Evolutionary conservation across 2,329 filamentous ascomycete genomes (phyloP), one percentile per base, ranked within the genome.

Genomic region (Colletotrichum cordylinicola): DNA sequence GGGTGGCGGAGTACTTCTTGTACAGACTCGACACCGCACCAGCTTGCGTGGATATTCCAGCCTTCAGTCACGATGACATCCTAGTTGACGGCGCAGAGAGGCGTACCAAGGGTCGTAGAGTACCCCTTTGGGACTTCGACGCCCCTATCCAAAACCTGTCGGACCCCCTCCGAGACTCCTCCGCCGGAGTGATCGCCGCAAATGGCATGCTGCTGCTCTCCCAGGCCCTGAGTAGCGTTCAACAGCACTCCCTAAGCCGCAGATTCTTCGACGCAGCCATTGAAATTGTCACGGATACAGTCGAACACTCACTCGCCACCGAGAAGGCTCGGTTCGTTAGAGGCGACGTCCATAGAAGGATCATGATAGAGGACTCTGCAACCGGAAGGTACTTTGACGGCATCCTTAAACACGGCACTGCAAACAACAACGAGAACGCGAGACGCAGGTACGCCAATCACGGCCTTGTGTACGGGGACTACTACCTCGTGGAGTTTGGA

Each of bases 391-490:
- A 33, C 5, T 85, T 83, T 70, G 83, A 85, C 9, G 79, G 78
- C 8, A 82, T 85, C 16, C 69, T 85, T 39, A 82, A 81, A 70
- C 78, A 81, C 58, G 81, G 79, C 8, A 85, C 84, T 2, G 84
- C 83, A 3, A 85, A 85, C 39, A 79, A 82, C 67, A 84, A 85
- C 56, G 79, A 76, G 4, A 78, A 79, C 8, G 81, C 76, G n/a
- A 72, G 72, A 21, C 76, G 79, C n/a, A 70, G 79, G 52, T 83
- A 84, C 56, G 78, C 74, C 6, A 79, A 86, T 37, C 84, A 85
- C 76, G 87, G 87, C 0, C 77, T 89, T 9, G 87, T 89, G 2
- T 89, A 89, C 79, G 88, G 86, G 4, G 87, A 89, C 77, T 89
- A 89, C 74, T 89, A 85, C 75, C 78, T 89, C 61, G 76, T 89